These are phyloP conservation scores for Barnettozyma salicaria DNA, from an alignment of 805 yeast genomes.

Conservation along the genomic window DNA sequence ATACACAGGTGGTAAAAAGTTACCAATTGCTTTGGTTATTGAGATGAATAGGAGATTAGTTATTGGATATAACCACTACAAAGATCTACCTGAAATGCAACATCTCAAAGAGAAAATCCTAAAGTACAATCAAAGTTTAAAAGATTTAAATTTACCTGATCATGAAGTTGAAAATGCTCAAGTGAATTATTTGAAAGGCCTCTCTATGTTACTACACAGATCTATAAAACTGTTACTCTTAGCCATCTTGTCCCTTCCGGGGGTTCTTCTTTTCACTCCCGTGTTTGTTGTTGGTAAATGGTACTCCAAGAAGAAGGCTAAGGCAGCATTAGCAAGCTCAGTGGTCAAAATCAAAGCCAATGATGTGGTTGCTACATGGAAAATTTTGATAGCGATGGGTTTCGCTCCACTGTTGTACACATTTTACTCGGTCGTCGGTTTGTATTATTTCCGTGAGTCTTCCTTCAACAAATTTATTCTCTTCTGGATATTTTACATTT, in stretches of 20 bases:
- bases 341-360: slow-evolving; percentile 87
- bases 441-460: slow-evolving; percentile 30
- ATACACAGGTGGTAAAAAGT: slow-evolving; percentile 66
- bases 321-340: slow-evolving; percentile 75
- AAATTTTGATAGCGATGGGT: slow-evolving; percentile 81
- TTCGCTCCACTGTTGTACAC: slow-evolving; percentile 83
- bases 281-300: slow-evolving; percentile 73
- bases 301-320: slow-evolving; percentile 69
- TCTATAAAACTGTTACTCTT: slow-evolving; percentile 49
- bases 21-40: slow-evolving; percentile 78
- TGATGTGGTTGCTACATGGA: slow-evolving; percentile 98
- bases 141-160: slow-evolving; percentile 53
- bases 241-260: slow-evolving; percentile 72
- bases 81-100: slow-evolving; percentile 62
- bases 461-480: slow-evolving; percentile 26
- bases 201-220: slow-evolving; percentile 52
- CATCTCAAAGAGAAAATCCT: slow-evolving; percentile 57
- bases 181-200: slow-evolving; percentile 43
- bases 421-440: slow-evolving; percentile 64
- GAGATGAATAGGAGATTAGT: slow-evolving; percentile 89
- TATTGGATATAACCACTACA: slow-evolving; percentile 69
- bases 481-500: slow-evolving; percentile 45
- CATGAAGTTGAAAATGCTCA: slow-evolving; percentile 47
- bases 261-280: slow-evolving; percentile 81
- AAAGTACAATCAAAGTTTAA: slow-evolving; percentile 60